Evolutionary conservation across 2,329 filamentous ascomycete species (phyloP).

Genomic region (Neophaeococcomyces aloes): DNA sequence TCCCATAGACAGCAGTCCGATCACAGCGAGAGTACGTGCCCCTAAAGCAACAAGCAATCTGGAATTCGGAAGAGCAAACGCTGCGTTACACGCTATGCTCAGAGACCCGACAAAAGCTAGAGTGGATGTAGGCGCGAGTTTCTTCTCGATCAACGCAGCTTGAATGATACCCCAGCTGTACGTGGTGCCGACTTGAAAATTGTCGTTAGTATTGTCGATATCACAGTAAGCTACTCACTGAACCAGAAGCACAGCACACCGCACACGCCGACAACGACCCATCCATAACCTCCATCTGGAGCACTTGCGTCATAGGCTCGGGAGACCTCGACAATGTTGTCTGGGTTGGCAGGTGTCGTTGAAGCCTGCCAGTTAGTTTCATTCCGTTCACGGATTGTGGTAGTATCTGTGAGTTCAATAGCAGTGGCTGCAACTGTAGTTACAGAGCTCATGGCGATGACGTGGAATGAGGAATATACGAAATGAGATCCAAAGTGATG

Average conservation of each 20-base stretch:
- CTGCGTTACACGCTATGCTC: constrained; percentile 40
- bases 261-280: constrained; percentile 43
- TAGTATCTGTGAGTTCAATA: too few species aligned
- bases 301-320: constrained; percentile 36
- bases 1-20: constrained; percentile 44
- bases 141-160: constrained; percentile 41
- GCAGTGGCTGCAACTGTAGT: too few species aligned
- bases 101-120: constrained; percentile 51
- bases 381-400: constrained; percentile 14
- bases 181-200: constrained; percentile 26
- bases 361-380: not conserved
- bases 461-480: too few species aligned
- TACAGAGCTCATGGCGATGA: too few species aligned
- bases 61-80: constrained; percentile 43
- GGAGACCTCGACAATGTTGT: constrained; percentile 34
- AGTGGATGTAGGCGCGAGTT: constrained; percentile 40
- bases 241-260: constrained; percentile 46
- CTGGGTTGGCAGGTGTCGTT: not conserved
- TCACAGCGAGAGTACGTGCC: constrained; percentile 35
- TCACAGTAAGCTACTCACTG: constrained; percentile 28
- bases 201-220: not conserved
- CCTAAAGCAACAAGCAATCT: constrained; percentile 42
- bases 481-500: too few species aligned
- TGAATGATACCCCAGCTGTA: constrained; percentile 54
- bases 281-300: constrained; percentile 48